Evolutionary conservation across 1,284 basidiomycete genomes (phyloP), one percentile per base, ranked within the genome.

Genomic region (Pseudozyma tsukubaensis): DNA sequence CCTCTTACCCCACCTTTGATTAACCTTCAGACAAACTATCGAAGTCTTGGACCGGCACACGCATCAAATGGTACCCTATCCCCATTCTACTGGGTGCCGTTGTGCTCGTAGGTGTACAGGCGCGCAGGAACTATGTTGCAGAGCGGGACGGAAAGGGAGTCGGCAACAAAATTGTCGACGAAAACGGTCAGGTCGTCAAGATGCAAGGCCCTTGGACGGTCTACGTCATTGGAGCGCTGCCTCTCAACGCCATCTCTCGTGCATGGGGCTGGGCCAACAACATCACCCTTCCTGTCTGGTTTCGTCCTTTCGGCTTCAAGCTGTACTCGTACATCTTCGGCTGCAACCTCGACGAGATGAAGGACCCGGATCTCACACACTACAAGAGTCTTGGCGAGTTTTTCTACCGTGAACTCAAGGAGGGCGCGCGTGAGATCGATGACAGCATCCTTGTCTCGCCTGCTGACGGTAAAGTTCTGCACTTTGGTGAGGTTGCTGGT

Each of bases 201-300:
- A 88, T 94, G 16, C 91, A 91, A 78, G 95, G 96, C 0, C 95
- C 96, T 3, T 97, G 96, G 95, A 93, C 97, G 86, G 94, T 98
- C 29, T 93, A 97, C 85, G 94, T 99, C 56, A 88, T 99, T 50
- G 96, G 94, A 56, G 95, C 95, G 8, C 89, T 99, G 4, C 96
- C 96, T 0, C 89, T 99, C 16, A 91, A 95, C 47, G 93, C 94
- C 76, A 90, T 98, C 81, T 98, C 94, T 29, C 91, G 95, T 7
- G 86, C 97, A 9, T 99, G 96, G 94, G 97, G 97, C 9, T 95
- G 94, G 86, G 83, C 97, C 62, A 99, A 98, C 86, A 91, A 94
- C 52, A 69, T 82, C 54, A 83, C 84, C 70, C 89, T 99, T 1
- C 97, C 96, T 24, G 88, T 96, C 59, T 99, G 95, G 96, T 90